These are phyloP conservation scores for Aureobasidium uvarum DNA, from an alignment of 2,329 filamentous ascomycete species.

Conservation along the genomic window DNA sequence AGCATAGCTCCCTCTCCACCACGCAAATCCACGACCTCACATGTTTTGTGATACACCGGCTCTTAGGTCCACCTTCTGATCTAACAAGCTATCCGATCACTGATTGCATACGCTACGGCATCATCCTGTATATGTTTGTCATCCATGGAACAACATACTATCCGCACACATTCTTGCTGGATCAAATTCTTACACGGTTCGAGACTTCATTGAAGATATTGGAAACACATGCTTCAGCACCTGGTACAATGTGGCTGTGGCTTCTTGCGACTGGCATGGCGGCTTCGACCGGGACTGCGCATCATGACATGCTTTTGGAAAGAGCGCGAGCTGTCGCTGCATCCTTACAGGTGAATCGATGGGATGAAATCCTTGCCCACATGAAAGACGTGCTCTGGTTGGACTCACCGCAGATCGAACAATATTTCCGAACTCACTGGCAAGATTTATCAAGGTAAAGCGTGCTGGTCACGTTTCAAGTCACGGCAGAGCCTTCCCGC, in stretches of 20 bases:
- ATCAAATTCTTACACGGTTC: background rate
- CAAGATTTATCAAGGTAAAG: background rate
- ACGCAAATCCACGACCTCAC: conserved; percentile 10
- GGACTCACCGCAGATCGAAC: background rate
- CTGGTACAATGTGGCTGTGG: background rate
- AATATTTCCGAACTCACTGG: background rate
- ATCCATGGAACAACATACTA: conserved; percentile 17
- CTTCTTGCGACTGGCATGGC: background rate
- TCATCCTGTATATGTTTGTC: conserved; percentile 12
- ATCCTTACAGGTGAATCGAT: background rate
- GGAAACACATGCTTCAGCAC: no score
- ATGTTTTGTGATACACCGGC: conserved; percentile 19
- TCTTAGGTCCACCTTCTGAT: background rate
- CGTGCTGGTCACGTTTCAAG: no score
- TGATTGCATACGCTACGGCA: conserved; percentile 3
- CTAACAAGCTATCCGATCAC: background rate
- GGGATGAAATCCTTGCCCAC: background rate
- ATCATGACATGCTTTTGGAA: background rate
- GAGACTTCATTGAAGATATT: background rate
- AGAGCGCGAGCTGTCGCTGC: background rate
- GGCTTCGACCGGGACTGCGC: background rate
- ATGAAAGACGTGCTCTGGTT: background rate
- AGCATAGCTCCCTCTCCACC: background rate
- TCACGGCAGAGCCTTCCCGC: no score
- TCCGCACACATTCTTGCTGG: background rate